Conservation (phyloP, 148 eudicot genomes). For the Beta vulgaris region DNA sequence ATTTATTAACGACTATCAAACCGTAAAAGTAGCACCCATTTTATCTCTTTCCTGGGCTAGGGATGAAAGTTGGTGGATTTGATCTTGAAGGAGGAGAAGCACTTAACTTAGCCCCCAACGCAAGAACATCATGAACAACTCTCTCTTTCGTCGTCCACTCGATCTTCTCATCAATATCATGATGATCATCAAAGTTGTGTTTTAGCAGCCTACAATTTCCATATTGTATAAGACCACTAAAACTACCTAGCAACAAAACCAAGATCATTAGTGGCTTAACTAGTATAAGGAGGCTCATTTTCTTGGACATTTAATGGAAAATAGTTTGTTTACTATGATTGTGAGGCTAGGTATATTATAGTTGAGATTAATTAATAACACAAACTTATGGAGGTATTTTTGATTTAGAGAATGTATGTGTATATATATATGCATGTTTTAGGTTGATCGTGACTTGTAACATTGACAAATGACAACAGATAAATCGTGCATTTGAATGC, state of each 20-base stretch:
- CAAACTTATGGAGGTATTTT: too few relatives aligned
- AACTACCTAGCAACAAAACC: slow-evolving; percentile 5
- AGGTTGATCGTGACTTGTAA: too few relatives aligned
- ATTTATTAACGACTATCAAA: too few relatives aligned
- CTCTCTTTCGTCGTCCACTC: background rate
- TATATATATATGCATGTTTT: too few relatives aligned
- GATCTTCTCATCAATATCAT: background rate
- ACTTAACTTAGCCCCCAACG: background rate
- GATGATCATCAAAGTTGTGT: background rate
- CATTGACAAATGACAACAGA: too few relatives aligned
- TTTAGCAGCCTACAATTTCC: slow-evolving; percentile 18
- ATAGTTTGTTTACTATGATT: too few relatives aligned
- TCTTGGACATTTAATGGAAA: background rate
- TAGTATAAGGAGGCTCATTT: background rate
- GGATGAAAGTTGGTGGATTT: background rate
- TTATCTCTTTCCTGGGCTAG: too few relatives aligned
- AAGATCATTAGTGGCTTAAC: background rate
- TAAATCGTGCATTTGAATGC: too few relatives aligned
- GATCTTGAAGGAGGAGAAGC: background rate
- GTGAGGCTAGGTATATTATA: too few relatives aligned
- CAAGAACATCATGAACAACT: background rate
- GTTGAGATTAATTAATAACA: too few relatives aligned
- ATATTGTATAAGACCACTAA: slow-evolving; percentile 7
- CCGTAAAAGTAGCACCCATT: too few relatives aligned
- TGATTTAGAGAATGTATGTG: too few relatives aligned